These are phyloP conservation scores for Cladosporium velox DNA, from an alignment of 2,329 filamentous ascomycete species.

Conservation along the genomic window DNA sequence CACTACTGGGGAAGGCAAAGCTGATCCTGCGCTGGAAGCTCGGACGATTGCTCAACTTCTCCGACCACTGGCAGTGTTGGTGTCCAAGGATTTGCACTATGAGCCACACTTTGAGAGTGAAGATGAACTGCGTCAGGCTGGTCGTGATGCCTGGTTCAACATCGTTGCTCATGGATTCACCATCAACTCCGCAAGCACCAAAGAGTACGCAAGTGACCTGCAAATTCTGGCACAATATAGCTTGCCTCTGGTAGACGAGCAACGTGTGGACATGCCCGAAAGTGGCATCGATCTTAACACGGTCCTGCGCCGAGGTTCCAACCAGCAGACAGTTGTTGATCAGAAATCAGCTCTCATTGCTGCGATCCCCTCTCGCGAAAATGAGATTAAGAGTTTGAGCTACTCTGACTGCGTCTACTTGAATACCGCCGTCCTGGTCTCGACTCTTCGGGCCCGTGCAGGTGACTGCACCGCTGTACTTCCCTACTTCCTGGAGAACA, in stretches of 20 bases:
- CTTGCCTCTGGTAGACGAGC: constrained; percentile 81
- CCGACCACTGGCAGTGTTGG: constrained; percentile 81
- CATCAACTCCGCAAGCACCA: constrained; percentile 70
- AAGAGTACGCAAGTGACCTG: constrained; percentile 73
- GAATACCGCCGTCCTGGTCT: constrained; percentile 85
- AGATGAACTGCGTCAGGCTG: constrained; percentile 55
- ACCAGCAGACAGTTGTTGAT: constrained; percentile 71
- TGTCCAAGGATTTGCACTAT: constrained; percentile 60
- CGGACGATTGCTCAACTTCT: constrained; percentile 86
- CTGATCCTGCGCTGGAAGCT: constrained; percentile 70
- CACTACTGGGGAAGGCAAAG: constrained; percentile 56
- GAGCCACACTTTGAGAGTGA: constrained; percentile 52
- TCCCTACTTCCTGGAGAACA: constrained; percentile 92
- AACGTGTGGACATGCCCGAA: constrained; percentile 85
- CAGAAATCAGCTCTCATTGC: constrained; percentile 78
- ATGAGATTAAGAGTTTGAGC: constrained; percentile 77
- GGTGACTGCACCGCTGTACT: constrained; percentile 89
- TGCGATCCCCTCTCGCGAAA: constrained; percentile 73
- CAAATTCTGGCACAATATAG: constrained; percentile 84
- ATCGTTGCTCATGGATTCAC: constrained; percentile 92
- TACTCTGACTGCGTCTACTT: constrained; percentile 92
- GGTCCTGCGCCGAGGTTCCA: constrained; percentile 83
- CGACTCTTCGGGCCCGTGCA: constrained; percentile 79
- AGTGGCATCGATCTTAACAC: constrained; percentile 97
- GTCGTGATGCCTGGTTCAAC: constrained; percentile 96